phyloP scores from a whole-genome alignment of 176 grass and related monocot species.

The Guadua angustifolia region DNA sequence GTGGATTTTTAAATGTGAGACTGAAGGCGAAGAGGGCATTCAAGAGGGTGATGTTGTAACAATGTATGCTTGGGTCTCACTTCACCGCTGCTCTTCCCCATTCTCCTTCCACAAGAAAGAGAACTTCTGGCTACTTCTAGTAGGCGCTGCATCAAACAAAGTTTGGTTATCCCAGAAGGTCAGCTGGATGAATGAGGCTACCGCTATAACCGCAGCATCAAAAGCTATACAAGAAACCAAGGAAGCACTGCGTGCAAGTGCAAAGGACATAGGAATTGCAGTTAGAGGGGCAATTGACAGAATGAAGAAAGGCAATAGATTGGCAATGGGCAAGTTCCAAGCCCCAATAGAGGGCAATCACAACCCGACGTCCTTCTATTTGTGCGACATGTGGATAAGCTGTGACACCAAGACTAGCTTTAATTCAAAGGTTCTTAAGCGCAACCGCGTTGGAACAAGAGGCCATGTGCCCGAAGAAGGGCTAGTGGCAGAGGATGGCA shows the following conservation, averaged over 20 bases:
- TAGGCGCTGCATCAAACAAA: constrained; percentile 62
- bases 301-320: constrained; percentile 67
- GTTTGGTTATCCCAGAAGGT: constrained; percentile 98
- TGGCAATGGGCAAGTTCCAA: no score
- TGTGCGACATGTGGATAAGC: no score
- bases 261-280: no score
- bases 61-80: constrained; percentile 95
- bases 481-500: no score
- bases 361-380: no score
- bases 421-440: no score
- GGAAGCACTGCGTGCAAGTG: constrained; percentile 68
- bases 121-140: constrained; percentile 97
- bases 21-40: constrained; percentile 93
- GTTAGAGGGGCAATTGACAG: constrained; percentile 82
- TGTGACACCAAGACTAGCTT: no score
- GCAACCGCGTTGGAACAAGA: no score
- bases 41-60: constrained; percentile 95
- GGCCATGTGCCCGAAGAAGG: no score
- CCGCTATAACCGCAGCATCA: constrained; percentile 81
- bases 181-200: constrained; percentile 84
- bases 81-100: constrained; percentile 75
- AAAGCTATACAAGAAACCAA: constrained; percentile 94
- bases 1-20: constrained; percentile 94
- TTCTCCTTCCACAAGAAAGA: constrained; percentile 82
- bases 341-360: no score